Percentiles rank a stretch among this genome's conserved stretches.
Conservation (phyloP, 1,139 yeast genomes). For the Saccharomycopsis hybrid region DNA sequence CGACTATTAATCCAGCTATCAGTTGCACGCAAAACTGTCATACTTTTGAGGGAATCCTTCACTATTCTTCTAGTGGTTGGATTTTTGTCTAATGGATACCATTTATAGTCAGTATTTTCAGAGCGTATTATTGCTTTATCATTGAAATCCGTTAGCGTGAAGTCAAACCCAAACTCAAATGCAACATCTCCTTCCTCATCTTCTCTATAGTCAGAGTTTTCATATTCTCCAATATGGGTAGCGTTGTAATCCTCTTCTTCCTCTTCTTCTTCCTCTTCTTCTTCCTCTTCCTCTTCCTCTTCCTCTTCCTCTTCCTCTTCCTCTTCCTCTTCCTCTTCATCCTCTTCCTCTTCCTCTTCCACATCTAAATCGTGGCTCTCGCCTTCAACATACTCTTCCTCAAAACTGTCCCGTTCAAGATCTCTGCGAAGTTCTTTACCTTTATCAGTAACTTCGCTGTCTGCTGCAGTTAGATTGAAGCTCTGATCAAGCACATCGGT, state of each 20-base stretch:
- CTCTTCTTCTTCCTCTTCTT: slow-evolving; percentile 10
- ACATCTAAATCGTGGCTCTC: background rate
- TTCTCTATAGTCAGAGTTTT: slow-evolving; percentile 8
- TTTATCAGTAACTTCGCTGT: slow-evolving; percentile 1
- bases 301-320: slow-evolving; percentile 10
- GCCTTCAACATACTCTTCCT: background rate
- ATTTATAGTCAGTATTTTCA: slow-evolving; percentile 10
- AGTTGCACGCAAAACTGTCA: slow-evolving; percentile 14
- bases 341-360: slow-evolving; percentile 7
- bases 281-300: slow-evolving; percentile 4
- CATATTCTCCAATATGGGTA: too few relatives aligned
- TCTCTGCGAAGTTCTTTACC: background rate
- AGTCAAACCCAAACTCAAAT: background rate
- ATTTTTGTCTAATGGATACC: slow-evolving; percentile 13
- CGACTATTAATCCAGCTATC: slow-evolving; percentile 19
- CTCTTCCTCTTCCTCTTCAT: slow-evolving; percentile 8
- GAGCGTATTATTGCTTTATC: background rate
- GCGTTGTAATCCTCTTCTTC: slow-evolving; percentile 7
- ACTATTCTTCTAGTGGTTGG: slow-evolving; percentile 18
- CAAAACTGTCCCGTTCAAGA: background rate
- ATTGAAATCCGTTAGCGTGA: background rate
- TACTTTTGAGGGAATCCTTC: slow-evolving; percentile 19
- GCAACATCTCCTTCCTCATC: slow-evolving; percentile 4
- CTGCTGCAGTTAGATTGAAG: background rate
- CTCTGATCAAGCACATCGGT: background rate